Evolutionary conservation across 495 filamentous ascomycete species (phyloP).

Genomic region (Penicillium angulare): DNA sequence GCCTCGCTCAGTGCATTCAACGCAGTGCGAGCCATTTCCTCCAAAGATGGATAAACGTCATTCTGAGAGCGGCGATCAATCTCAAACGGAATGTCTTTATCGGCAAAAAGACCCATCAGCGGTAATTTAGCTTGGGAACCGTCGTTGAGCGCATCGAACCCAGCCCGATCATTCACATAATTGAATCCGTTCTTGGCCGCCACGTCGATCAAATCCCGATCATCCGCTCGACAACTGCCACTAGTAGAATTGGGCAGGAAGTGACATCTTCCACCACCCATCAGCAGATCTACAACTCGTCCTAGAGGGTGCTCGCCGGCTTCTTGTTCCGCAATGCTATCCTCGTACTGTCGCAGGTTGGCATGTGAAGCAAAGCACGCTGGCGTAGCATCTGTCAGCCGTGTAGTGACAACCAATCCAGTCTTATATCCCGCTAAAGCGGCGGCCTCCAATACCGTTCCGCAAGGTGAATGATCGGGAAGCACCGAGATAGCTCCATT

Average conservation of each 20-base stretch:
- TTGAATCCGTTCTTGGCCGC: conserved; percentile 75
- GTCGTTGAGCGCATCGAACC: conserved; percentile 72
- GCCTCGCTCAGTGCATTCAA: conserved; percentile 76
- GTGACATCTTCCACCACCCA: conserved; percentile 91
- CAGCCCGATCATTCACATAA: conserved; percentile 67
- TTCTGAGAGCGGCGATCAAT: conserved; percentile 78
- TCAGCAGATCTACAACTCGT: conserved; percentile 81
- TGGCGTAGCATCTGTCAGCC: conserved; percentile 96
- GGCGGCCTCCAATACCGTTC: conserved; percentile 91
- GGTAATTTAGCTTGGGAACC: conserved; percentile 77
- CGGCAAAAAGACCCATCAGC: conserved; percentile 81
- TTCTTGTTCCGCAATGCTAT: conserved; percentile 88
- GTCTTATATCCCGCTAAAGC: conserved; percentile 89
- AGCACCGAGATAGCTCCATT: conserved; percentile 92
- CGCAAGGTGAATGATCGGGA: conserved; percentile 81
- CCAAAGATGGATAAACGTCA: conserved; percentile 80
- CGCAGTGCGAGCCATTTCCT: conserved; percentile 87
- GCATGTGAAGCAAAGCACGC: conserved; percentile 94
- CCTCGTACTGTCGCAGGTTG: conserved; percentile 73
- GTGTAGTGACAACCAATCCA: conserved; percentile 90
- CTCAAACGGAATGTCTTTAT: conserved; percentile 84
- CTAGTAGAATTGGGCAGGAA: conserved; percentile 78
- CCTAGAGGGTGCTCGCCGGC: conserved; percentile 84
- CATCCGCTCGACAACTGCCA: conserved; percentile 75
- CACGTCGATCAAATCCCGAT: conserved; percentile 63